Conservation (phyloP, 78 protist species). For the Dictyostelium citrinum region DNA sequence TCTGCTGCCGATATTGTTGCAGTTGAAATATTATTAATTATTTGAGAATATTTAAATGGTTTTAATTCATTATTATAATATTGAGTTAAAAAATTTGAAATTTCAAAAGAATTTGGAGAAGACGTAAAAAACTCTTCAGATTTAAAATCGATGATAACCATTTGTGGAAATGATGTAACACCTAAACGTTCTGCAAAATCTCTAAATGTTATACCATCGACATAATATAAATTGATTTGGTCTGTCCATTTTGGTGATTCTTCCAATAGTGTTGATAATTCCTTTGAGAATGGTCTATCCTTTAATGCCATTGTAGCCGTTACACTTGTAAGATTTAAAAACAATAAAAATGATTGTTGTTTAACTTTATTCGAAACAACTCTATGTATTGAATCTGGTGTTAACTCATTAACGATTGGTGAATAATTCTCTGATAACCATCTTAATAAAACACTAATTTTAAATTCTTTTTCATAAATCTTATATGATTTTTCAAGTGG, state of each 20-base stretch:
- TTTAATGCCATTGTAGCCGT: not conserved
- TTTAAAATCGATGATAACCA: conserved; percentile 28
- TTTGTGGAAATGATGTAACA: not conserved
- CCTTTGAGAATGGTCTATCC: not conserved
- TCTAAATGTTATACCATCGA: conserved; percentile 37
- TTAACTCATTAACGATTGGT: conserved; percentile 20
- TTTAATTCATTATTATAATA: not conserved
- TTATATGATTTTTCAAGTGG: not conserved
- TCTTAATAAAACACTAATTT: not conserved
- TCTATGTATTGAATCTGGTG: conserved; percentile 7
- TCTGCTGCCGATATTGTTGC: not conserved
- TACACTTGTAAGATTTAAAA: not conserved
- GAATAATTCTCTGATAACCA: conserved; percentile 11
- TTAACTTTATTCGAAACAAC: not conserved
- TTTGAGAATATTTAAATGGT: conserved; percentile 3
- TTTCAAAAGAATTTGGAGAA: not conserved
- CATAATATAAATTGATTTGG: not conserved
- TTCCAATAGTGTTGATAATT: not conserved
- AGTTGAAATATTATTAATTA: not conserved
- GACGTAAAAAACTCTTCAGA: not conserved
- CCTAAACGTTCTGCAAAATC: conserved; percentile 45
- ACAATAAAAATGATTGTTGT: conserved; percentile 25
- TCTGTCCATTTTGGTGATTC: not conserved
- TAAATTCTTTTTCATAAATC: not conserved
- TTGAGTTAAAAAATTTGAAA: not conserved